Evolutionary conservation across 495 filamentous ascomycete species (phyloP), one percentile per base, ranked within the genome.

Genomic region (Penicillium steckii): DNA sequence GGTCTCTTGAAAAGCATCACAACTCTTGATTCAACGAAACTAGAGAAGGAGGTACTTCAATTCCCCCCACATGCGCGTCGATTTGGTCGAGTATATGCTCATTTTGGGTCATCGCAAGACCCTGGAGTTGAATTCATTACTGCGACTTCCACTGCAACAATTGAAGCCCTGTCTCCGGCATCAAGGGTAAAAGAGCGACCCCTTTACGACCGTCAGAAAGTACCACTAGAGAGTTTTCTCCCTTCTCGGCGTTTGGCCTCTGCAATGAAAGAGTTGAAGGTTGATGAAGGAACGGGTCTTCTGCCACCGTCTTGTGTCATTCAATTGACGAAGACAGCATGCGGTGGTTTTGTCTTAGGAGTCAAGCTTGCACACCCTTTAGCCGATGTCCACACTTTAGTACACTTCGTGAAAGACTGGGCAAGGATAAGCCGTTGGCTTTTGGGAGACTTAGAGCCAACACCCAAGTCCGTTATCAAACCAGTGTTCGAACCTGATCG

Each of bases 391-490:
- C 60, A 71, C 23, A 40, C 72, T 1, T 48, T 83, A n/a, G 59
- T 71, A 10, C 53, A 66, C 15, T 82, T 83, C 25, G 63, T 72
- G 4, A 68, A 79, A 24, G 64, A 72, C 26, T 80, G 73, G 76
- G 68, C 72, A 15, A 50, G 24, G 7, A 61, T 62, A 15, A 65
- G 55, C 44, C 57, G 48, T 9, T 55, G 57, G 26, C 38, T 64
- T 8, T 24, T 56, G 1, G 46, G 46, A 2, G 44, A 52, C 5
- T 41, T 45, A 4, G 15, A 33, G 5, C n/a, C n/a, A n/a, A 9
- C 2, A 0, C 44, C 53, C 3, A 5, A 48, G 6, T 65, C 55
- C 1, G 3, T 48, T 0, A 24, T 59, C 9, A 29, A 46, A 4
- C 65, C 65, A 0, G 7, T 64, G 4, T 72, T 73, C 49, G 47